phyloP scores from a whole-genome alignment of 768 basidiomycete genomes.

The Tricholoma hemisulphureum region DNA sequence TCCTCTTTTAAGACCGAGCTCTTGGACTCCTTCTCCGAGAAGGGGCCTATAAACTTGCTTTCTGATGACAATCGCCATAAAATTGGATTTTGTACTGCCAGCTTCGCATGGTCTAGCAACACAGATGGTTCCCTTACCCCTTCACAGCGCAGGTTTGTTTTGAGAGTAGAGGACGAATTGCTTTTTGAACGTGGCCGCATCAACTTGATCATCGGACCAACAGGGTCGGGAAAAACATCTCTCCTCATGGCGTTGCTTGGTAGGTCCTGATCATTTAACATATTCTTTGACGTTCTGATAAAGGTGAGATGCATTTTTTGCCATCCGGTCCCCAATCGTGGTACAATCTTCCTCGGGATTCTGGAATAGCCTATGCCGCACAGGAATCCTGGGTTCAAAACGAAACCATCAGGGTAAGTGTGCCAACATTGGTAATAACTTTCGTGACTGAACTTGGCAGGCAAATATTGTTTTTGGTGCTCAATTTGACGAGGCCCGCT shows the following conservation, averaged over 20 bases:
- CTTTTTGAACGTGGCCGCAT: conserved; percentile 51
- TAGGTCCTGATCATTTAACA: conserved; percentile 7
- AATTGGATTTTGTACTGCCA: conserved; percentile 55
- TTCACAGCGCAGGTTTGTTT: conserved; percentile 45
- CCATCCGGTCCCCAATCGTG: conserved; percentile 53
- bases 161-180: conserved; percentile 53
- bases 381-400: conserved; percentile 89
- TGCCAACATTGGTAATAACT: neutral
- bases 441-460: conserved; percentile 17
- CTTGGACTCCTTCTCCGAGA: conserved; percentile 39
- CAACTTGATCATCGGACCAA: conserved; percentile 61
- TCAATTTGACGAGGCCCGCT: conserved; percentile 72
- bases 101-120: conserved; percentile 55
- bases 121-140: conserved; percentile 35
- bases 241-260: conserved; percentile 62
- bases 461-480: conserved; percentile 85
- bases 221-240: conserved; percentile 63
- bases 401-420: conserved; percentile 60
- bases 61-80: conserved; percentile 7
- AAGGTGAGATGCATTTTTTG: conserved; percentile 67
- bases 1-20: conserved; percentile 41
- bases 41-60: conserved; percentile 14
- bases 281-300: neutral
- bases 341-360: conserved; percentile 65
- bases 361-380: conserved; percentile 75